phyloP scores from a whole-genome alignment of 225 moss, liverwort and hornwort species.

The Rhytidiadelphus loreus region DNA sequence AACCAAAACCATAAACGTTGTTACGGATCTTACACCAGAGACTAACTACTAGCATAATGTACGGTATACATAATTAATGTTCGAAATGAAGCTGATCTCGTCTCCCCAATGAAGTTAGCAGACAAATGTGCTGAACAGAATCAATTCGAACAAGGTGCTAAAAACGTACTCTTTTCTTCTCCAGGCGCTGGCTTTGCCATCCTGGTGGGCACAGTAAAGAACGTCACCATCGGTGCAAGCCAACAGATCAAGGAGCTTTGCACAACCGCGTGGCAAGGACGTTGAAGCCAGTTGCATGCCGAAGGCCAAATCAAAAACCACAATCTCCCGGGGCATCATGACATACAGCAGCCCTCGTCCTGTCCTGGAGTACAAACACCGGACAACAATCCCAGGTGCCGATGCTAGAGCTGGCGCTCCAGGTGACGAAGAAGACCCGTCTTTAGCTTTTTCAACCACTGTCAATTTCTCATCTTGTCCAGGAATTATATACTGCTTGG shows the following conservation, averaged over 20 bases:
- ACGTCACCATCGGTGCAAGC: constrained; percentile 76
- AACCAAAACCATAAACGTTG: background rate
- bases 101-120: background rate
- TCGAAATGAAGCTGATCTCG: background rate
- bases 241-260: constrained; percentile 71
- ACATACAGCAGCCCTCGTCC: constrained; percentile 76
- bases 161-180: constrained; percentile 70
- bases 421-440: constrained; percentile 29
- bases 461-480: constrained; percentile 69
- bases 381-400: constrained; percentile 51
- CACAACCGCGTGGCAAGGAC: constrained; percentile 64
- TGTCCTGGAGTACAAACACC: constrained; percentile 73
- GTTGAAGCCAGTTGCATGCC: constrained; percentile 80
- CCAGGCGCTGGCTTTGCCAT: constrained; percentile 93
- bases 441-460: constrained; percentile 53
- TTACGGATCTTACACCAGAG: background rate
- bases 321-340: constrained; percentile 73
- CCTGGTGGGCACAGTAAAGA: constrained; percentile 91
- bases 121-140: background rate
- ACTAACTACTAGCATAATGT: background rate
- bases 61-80: background rate
- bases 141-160: background rate
- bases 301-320: constrained; percentile 84
- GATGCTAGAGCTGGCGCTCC: constrained; percentile 83
- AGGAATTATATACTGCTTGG: constrained; percentile 59